phyloP scores from a whole-genome alignment of 148 eudicot species.

The Diospyros kaki region DNA sequence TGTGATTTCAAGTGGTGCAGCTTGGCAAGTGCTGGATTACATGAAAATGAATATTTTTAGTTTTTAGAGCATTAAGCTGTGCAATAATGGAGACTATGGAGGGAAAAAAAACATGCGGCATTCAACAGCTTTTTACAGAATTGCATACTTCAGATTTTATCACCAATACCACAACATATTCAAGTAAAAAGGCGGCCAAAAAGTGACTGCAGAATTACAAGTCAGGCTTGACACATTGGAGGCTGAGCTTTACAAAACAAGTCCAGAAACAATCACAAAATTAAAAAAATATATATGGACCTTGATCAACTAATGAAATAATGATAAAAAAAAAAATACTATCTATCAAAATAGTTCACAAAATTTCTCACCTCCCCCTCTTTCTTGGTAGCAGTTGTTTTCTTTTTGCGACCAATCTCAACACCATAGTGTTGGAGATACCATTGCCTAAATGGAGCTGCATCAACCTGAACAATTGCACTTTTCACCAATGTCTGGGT shows the following conservation, averaged over 20 bases:
- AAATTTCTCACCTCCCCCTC: constrained; percentile 60
- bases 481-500: constrained; percentile 83
- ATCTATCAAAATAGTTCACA: not conserved
- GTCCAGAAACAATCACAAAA: not conserved
- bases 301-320: not conserved
- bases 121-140: not conserved
- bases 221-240: too few species aligned
- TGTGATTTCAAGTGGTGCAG: too few species aligned
- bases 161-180: not conserved
- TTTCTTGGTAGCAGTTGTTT: constrained; percentile 53
- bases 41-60: too few species aligned
- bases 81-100: not conserved
- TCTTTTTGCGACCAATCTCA: constrained; percentile 80
- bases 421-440: constrained; percentile 82
- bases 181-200: too few species aligned
- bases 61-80: not conserved
- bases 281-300: not conserved
- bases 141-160: not conserved
- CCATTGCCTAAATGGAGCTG: constrained; percentile 86
- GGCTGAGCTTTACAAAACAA: not conserved
- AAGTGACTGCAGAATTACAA: too few species aligned
- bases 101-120: not conserved
- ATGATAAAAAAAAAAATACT: not conserved
- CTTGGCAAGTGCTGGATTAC: too few species aligned
- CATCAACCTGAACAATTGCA: constrained; percentile 88